Percentiles rank a stretch among this genome's conserved stretches.
Conservation (phyloP, 139 green algal genomes). For the Deuterostichococcus epilithicus region DNA sequence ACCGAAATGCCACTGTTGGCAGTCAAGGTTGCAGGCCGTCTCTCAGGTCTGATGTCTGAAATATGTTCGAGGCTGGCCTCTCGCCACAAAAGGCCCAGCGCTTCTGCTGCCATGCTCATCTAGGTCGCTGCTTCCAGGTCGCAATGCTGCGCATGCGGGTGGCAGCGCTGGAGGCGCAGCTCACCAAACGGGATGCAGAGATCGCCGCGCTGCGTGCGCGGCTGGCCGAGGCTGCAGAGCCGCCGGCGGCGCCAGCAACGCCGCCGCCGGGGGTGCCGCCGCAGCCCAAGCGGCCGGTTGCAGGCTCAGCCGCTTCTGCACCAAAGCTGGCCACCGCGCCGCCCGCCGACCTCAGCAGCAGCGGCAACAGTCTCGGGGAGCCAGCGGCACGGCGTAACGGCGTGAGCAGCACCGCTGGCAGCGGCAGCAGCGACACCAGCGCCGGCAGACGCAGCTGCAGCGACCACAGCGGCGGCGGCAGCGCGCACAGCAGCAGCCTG, state of each 20-base stretch:
- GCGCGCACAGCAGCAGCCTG: constrained; percentile 11
- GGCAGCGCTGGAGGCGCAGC: constrained; percentile 26
- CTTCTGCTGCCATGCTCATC: neutral
- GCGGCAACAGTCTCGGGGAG: neutral
- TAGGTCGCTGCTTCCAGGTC: constrained; percentile 8
- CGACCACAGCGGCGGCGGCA: neutral
- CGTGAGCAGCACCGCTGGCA: constrained; percentile 14
- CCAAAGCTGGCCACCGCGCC: neutral
- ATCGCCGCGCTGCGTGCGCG: constrained; percentile 2
- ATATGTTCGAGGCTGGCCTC: too few relatives aligned
- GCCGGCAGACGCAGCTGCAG: neutral
- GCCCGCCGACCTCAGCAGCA: neutral
- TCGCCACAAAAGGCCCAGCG: too few relatives aligned
- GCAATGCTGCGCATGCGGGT: constrained; percentile 16
- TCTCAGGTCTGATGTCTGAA: too few relatives aligned
- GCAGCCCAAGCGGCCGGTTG: neutral
- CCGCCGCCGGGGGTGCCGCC: neutral
- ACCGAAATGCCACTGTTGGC: too few relatives aligned
- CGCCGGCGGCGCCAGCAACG: neutral
- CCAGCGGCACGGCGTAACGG: neutral
- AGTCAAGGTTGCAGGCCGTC: too few relatives aligned
- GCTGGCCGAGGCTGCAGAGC: constrained; percentile 5
- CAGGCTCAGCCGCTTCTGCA: neutral
- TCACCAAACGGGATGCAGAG: constrained; percentile 1
- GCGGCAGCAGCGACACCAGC: neutral